Conservation (phyloP, 257 asterid species). For the Plantago major region DNA sequence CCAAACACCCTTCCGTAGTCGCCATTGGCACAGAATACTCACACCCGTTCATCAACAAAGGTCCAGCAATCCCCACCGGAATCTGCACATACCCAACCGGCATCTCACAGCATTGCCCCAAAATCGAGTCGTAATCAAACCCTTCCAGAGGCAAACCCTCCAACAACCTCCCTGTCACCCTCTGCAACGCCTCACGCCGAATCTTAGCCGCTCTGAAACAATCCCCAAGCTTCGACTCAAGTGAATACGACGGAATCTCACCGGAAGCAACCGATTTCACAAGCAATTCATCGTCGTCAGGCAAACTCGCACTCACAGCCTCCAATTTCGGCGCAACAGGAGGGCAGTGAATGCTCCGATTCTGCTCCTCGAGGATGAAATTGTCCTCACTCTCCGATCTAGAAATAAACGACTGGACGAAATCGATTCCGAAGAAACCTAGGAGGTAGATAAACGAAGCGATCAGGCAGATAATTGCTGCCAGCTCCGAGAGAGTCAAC, state of each 20-base stretch:
- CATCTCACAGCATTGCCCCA: conserved; percentile 98
- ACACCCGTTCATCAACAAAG: conserved; percentile 65
- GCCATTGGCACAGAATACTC: conserved; percentile 89
- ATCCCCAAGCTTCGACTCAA: conserved; percentile 77
- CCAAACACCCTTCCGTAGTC: conserved; percentile 92
- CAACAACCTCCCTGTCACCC: conserved; percentile 56
- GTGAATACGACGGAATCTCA: conserved; percentile 57
- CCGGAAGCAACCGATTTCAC: conserved; percentile 70
- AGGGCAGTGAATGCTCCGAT: not conserved
- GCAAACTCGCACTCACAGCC: too few species aligned
- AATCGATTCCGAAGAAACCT: conserved; percentile 87
- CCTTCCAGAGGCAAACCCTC: conserved; percentile 79
- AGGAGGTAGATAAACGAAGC: conserved; percentile 80
- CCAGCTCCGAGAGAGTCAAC: conserved; percentile 70
- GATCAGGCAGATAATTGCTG: conserved; percentile 53
- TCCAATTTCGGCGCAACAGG: conserved; percentile 14
- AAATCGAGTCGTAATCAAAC: conserved; percentile 68
- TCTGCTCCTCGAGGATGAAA: not conserved
- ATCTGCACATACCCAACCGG: conserved; percentile 88
- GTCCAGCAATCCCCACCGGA: conserved; percentile 92
- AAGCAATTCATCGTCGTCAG: conserved; percentile 52
- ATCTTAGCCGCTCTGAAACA: conserved; percentile 61
- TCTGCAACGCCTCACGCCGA: conserved; percentile 77
- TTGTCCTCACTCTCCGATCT: conserved; percentile 51
- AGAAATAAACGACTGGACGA: conserved; percentile 69